phyloP scores from a whole-genome alignment of 164 flowering plant species.

The Magnolia sinica region DNA sequence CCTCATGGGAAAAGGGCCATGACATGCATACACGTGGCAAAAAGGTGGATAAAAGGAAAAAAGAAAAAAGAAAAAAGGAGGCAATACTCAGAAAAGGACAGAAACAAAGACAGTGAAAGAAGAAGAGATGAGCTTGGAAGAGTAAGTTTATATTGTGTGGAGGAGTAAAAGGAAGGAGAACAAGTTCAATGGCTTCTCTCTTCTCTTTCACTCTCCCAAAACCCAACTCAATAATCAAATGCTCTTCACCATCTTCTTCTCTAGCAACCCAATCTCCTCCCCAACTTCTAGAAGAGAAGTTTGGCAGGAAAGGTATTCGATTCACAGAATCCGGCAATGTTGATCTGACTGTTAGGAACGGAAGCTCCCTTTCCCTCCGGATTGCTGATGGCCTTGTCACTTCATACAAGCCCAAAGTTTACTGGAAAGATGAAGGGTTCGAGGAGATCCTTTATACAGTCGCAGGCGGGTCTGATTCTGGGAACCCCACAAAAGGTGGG shows the following conservation, averaged over 20 bases:
- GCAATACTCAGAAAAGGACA: too few species aligned
- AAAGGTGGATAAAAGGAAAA: not conserved
- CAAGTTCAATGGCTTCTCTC: slow-evolving; percentile 29
- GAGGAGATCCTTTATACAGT: slow-evolving; percentile 78
- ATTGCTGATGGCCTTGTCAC: slow-evolving; percentile 68
- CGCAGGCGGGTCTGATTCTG: slow-evolving; percentile 27
- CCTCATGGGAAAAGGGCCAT: not conserved
- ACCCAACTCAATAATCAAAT: slow-evolving; percentile 15
- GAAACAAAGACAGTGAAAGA: not conserved
- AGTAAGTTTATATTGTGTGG: slow-evolving; percentile 20
- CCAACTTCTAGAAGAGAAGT: slow-evolving; percentile 50
- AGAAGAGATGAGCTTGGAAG: slow-evolving; percentile 16
- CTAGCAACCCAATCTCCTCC: slow-evolving; percentile 19
- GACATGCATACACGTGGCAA: not conserved
- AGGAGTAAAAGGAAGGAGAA: slow-evolving; percentile 1
- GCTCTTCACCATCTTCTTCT: slow-evolving; percentile 6
- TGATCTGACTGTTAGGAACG: slow-evolving; percentile 81
- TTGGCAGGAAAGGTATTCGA: slow-evolving; percentile 76
- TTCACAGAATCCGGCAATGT: slow-evolving; percentile 45
- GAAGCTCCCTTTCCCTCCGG: slow-evolving; percentile 62
- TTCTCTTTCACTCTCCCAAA: slow-evolving; percentile 28
- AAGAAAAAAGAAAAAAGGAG: not conserved
- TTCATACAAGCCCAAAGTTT: slow-evolving; percentile 83
- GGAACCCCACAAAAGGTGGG: slow-evolving; percentile 49
- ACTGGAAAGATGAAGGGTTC: slow-evolving; percentile 83